Percentiles rank a stretch among this genome's conserved stretches.
Evolutionary conservation across 306 rosid species (phyloP).

Genomic region (Macrotyloma uniflorum): DNA sequence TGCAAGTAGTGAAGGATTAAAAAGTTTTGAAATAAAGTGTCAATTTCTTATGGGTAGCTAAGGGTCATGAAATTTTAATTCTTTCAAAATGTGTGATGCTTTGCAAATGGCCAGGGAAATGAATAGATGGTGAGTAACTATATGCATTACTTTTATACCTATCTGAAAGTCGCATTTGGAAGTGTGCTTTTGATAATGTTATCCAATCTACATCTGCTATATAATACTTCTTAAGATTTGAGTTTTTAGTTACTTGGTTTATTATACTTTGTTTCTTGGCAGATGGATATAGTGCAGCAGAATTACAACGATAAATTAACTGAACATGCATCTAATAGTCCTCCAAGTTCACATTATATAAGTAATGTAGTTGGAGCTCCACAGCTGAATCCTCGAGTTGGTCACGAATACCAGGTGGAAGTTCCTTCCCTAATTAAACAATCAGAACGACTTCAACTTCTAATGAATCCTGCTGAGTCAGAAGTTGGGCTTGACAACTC

Average conservation of each 20-base stretch:
- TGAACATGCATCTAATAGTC: slow-evolving; percentile 39
- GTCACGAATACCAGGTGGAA: slow-evolving; percentile 63
- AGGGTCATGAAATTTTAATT: slow-evolving; percentile 5
- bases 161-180: slow-evolving; percentile 19
- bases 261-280: slow-evolving; percentile 32
- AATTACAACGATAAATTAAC: slow-evolving; percentile 38
- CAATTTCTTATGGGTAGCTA: neutral
- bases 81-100: slow-evolving; percentile 20
- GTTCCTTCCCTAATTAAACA: slow-evolving; percentile 56
- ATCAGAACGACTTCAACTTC: slow-evolving; percentile 47
- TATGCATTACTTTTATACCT: slow-evolving; percentile 1
- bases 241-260: slow-evolving; percentile 10
- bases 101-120: neutral
- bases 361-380: slow-evolving; percentile 52
- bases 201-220: neutral
- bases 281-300: slow-evolving; percentile 50
- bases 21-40: neutral
- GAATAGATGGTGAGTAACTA: neutral
- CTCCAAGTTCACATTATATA: slow-evolving; percentile 53
- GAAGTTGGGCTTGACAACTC: slow-evolving; percentile 36
- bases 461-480: slow-evolving; percentile 48
- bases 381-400: slow-evolving; percentile 58
- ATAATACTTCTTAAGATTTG: slow-evolving; percentile 27
- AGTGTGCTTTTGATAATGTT: slow-evolving; percentile 29
- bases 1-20: neutral